These are phyloP conservation scores for Aureobasidium melanogenum DNA, from an alignment of 2,329 filamentous ascomycete genomes.

Conservation along the genomic window DNA sequence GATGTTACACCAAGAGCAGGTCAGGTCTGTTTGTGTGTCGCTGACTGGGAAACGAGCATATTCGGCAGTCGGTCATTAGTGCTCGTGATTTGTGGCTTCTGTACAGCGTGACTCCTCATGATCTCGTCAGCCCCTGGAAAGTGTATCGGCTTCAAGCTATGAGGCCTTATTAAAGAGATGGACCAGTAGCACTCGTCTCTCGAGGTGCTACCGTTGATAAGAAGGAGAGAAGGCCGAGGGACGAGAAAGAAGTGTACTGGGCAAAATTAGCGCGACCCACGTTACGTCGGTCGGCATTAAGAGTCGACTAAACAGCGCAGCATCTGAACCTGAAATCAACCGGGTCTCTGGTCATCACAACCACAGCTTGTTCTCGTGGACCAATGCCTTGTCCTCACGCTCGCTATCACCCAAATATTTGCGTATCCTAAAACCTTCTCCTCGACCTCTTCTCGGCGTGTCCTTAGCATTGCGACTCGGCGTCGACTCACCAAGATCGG, in stretches of 20 bases:
- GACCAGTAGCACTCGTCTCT: not conserved
- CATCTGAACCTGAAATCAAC: not conserved
- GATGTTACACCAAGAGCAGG: not conserved
- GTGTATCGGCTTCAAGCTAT: not conserved
- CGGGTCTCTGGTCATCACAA: slow-evolving; percentile 1
- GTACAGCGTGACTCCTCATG: slow-evolving; percentile 1
- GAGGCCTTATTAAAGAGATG: not conserved
- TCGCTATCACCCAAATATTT: not conserved
- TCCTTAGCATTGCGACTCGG: slow-evolving; percentile 3
- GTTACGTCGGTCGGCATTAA: not conserved
- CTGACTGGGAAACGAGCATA: not conserved
- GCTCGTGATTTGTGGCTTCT: slow-evolving; percentile 6
- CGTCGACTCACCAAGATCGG: not conserved
- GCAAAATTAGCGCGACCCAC: slow-evolving; percentile 7
- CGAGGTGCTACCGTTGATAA: not conserved
- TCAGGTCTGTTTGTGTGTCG: not conserved
- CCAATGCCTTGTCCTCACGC: slow-evolving; percentile 8
- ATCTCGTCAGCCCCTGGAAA: slow-evolving; percentile 3
- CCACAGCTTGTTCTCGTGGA: not conserved
- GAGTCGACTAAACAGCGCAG: slow-evolving; percentile 2
- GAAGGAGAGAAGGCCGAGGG: slow-evolving; percentile 10
- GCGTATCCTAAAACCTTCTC: not conserved
- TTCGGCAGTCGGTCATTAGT: not conserved
- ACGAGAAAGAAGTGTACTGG: not conserved
- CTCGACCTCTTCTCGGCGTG: not conserved